Percentiles rank a stretch among this genome's conserved stretches.
These are phyloP conservation scores for Backusella westeae DNA, from an alignment of 192 early-diverging fungal genomes.

Conservation along the genomic window DNA sequence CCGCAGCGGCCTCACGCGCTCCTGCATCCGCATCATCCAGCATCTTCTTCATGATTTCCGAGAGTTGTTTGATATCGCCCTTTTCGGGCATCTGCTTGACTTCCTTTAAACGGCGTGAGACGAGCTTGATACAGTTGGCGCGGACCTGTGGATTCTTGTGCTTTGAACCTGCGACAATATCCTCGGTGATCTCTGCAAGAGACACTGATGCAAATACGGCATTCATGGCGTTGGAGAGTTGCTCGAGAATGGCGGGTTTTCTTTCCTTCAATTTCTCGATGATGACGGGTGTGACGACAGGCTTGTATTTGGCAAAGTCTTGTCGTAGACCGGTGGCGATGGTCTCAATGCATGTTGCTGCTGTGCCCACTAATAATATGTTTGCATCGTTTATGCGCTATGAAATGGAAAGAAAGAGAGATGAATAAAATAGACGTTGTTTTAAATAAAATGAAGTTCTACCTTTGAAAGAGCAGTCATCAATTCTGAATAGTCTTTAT, in stretches of 20 bases:
- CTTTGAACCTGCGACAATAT: conserved; percentile 58
- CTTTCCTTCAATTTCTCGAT: conserved; percentile 96
- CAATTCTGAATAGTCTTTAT: conserved; percentile 79
- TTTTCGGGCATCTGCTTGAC: conserved; percentile 72
- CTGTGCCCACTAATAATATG: conserved; percentile 75
- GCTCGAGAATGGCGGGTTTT: conserved; percentile 86
- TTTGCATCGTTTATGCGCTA: conserved; percentile 84
- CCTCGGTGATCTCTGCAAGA: conserved; percentile 75
- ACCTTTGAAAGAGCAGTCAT: conserved; percentile 83
- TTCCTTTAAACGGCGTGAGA: conserved; percentile 74
- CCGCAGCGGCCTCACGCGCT: conserved; percentile 81
- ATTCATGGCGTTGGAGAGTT: conserved; percentile 76
- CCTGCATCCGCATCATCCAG: conserved; percentile 83
- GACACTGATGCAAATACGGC: conserved; percentile 74
- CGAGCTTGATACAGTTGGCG: conserved; percentile 70
- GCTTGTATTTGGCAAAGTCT: conserved; percentile 79
- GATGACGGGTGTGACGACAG: conserved; percentile 64
- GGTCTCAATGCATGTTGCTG: conserved; percentile 80
- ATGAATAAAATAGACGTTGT: neutral
- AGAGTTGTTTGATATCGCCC: conserved; percentile 73
- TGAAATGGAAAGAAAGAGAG: neutral
- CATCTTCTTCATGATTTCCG: conserved; percentile 73
- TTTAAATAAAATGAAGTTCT: neutral
- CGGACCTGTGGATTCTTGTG: conserved; percentile 97
- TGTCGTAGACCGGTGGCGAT: conserved; percentile 78